A percentile compares a stretch with the other conserved stretches of the same genome.
These are phyloP conservation scores for Calonectria pauciramosa DNA, from an alignment of 2,329 filamentous ascomycete genomes.

Conservation along the genomic window DNA sequence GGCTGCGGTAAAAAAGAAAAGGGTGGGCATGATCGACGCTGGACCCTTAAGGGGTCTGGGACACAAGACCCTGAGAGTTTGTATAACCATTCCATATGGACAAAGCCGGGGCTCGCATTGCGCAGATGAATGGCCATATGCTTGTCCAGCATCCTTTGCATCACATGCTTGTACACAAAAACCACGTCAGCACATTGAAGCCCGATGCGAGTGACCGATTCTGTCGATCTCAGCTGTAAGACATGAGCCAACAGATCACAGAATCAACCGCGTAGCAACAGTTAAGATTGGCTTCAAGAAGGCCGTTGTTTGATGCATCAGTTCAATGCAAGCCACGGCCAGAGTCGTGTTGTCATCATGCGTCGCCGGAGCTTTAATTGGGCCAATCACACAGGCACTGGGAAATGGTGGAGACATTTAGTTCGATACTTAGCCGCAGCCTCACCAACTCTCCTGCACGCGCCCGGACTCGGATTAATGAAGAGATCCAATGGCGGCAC, in stretches of 20 bases:
- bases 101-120: not conserved
- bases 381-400: conserved; percentile 34
- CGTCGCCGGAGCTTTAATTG: not conserved
- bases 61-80: conserved; percentile 2
- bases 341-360: conserved; percentile 44
- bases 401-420: conserved; percentile 17
- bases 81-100: conserved; percentile 2
- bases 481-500: conserved; percentile 2
- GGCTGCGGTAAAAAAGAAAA: not conserved
- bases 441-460: conserved; percentile 15
- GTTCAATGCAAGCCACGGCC: conserved; percentile 12
- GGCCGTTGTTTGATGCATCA: conserved; percentile 16
- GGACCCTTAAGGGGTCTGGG: not conserved
- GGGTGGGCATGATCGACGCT: conserved; percentile 1
- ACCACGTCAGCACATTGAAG: not conserved
- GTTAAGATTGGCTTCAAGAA: conserved; percentile 29
- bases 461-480: conserved; percentile 4
- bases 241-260: not conserved
- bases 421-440: conserved; percentile 5
- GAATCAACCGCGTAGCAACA: not conserved
- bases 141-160: not conserved
- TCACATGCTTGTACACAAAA: not conserved
- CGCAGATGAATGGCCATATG: not conserved
- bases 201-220: not conserved
- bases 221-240: not conserved